These are phyloP conservation scores for Fomitopsis palustris DNA, from an alignment of 1,284 basidiomycete species.

Conservation along the genomic window DNA sequence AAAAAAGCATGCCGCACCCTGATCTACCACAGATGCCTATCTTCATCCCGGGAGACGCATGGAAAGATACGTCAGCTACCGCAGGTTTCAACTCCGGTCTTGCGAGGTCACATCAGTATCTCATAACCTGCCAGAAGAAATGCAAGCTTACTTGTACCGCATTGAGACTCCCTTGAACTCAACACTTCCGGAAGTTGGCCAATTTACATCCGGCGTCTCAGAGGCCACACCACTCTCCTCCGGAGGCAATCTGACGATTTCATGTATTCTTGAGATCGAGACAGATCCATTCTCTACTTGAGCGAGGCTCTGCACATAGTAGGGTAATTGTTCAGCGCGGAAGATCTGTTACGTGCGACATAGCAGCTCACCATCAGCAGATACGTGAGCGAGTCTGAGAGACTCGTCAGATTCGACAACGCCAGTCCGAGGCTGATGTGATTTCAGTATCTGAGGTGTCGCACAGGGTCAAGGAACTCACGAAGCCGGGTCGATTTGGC, in stretches of 20 bases:
- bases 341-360: too few relatives aligned
- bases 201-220: not conserved
- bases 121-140: not conserved
- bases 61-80: not conserved
- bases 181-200: not conserved
- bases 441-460: not conserved
- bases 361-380: not conserved
- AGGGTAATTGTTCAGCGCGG: not conserved
- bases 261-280: not conserved
- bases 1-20: not conserved
- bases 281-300: not conserved
- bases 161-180: not conserved
- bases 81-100: not conserved
- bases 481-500: not conserved
- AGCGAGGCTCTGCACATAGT: not conserved
- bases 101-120: not conserved
- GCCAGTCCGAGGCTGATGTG: not conserved
- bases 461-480: not conserved
- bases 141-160: not conserved
- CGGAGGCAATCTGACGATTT: not conserved
- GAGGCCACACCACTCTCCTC: not conserved
- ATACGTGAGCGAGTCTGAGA: not conserved
- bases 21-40: not conserved
- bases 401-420: not conserved
- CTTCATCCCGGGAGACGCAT: not conserved